Percentiles rank a stretch among this genome's conserved stretches.
Conservation (phyloP, 164 flowering plant genomes). For the Liquidambar formosana region DNA sequence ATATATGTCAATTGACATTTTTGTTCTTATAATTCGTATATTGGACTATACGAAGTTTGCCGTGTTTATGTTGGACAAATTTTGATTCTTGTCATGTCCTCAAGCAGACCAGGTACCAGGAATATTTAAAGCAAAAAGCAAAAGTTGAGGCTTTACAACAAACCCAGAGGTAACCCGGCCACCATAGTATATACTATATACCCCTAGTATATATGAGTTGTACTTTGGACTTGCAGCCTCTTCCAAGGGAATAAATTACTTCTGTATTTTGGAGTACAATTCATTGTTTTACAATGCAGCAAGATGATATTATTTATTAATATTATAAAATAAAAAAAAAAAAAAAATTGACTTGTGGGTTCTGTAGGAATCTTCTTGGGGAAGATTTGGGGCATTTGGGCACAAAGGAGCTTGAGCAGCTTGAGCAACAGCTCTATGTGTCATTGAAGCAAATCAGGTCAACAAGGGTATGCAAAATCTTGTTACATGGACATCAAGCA, state of each 20-base stretch:
- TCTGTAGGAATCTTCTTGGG: conserved; percentile 48
- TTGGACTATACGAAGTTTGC: no score
- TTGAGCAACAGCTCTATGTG: conserved; percentile 47
- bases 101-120: conserved; percentile 48
- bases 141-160: conserved; percentile 49
- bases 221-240: no score
- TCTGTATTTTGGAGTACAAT: no score
- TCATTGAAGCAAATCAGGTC: conserved; percentile 51
- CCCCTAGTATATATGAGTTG: background rate
- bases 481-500: background rate
- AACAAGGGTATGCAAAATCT: conserved; percentile 34
- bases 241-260: no score
- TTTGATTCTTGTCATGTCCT: background rate
- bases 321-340: background rate
- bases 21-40: no score
- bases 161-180: conserved; percentile 39
- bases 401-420: conserved; percentile 56
- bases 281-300: no score
- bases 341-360: background rate
- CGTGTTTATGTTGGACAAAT: background rate
- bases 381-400: conserved; percentile 50
- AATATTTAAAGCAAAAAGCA: conserved; percentile 50
- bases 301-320: background rate
- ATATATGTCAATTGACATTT: no score
- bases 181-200: background rate